Evolutionary conservation across 371 early-diverging fungal species (phyloP), one percentile per base, ranked within the genome.

Genomic region (Mucor mucedo): DNA sequence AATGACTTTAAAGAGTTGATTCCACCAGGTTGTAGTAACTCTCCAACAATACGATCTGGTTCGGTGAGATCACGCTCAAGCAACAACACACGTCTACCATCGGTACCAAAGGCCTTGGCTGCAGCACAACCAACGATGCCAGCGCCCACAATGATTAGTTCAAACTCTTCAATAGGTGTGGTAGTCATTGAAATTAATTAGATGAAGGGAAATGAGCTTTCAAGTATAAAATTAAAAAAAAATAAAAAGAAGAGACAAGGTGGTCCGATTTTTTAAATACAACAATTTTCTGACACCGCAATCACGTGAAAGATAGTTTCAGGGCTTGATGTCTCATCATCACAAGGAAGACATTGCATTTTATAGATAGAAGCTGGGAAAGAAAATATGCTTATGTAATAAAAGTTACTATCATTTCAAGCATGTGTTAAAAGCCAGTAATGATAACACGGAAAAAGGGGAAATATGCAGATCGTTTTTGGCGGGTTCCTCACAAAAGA

Each of bases 31-130:
- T 96, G 97, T 76, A 97, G 75, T 40, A 96, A 75, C 69, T 97
- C 97, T 16, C 97, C 97, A 28, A 96, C 97, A 59, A 97, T 96
- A 44, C 97, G 87, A 76, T 96, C 95, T 1, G 97, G 97, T 71
- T 96, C 92, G 55, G 63, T 79, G 82, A 93, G 81, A 75, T 91
- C 94, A 59, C 95, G 80, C 68, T 97, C 97, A 75, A 86, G 35
- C 21, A 95, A 66, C 16, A 91, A 73, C 2, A 93, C 90, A 11
- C 77, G 77, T 60, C 90, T 81, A n/a, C 91, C 90, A 47, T 87
- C 82, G 32, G 72, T 76, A n/a, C 84, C 93, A 55, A 93, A 85
- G 9, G 91, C 81, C 53, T 68, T 67, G 2, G 97, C 97, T 13
- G 92, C 84, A 4, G 94, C 91, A 27, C 88, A 85, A 16, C 97